Evolutionary conservation across 2,329 filamentous ascomycete genomes (phyloP), one percentile per base, ranked within the genome.

Genomic region (Lecanoromycetidae sp.): DNA sequence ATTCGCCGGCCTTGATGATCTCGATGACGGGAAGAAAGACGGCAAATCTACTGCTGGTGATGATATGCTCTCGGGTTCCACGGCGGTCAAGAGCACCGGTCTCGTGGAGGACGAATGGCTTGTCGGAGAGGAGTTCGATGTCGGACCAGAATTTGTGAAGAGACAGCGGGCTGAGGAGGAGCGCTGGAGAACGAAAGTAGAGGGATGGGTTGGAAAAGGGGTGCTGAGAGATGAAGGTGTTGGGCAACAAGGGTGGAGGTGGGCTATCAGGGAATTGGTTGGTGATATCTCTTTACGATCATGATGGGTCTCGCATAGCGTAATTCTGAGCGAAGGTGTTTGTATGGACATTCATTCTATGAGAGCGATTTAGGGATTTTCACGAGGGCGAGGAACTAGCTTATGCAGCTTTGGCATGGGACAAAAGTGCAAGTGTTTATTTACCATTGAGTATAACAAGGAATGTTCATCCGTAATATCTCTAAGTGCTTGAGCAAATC

Each of bases 111-210:
- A 58, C 23, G 56, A 54, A 83, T 90, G 85, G 75, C 77, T 86
- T 41, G 84, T 95, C 10, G 87, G 87, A 44, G 91, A 98, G 65
- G 91, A 98, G 62, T 98, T 98, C 58, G 91, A 98, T 61, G 87
- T 98, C 47, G 91, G 91, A 0, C 91, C 90, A 3, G 87, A 93
- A 63, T 98, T 96, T 60, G 81, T 96, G 2, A 76, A 82, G 57
- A 75, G 88, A 53, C 90, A 96, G 61, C 76, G 84, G 50, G 87
- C 90, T 58, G 91, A 98, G 66, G 91, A 98, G 66, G 82, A 86
- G 39, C 76, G 85, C 52, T 98, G 91, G 91, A 76, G 82, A 56
- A 80, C 81, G 62, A 90, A 88, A 66, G 90, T 90, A 56, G 82
- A 84, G 61, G 80, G 77, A 58, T 98, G 91, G 91, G 77, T 90